Percentiles rank a stretch among this genome's conserved stretches.
Evolutionary conservation across 192 early-diverging fungal genomes (phyloP).

Genomic region (Piromyces sp.): DNA sequence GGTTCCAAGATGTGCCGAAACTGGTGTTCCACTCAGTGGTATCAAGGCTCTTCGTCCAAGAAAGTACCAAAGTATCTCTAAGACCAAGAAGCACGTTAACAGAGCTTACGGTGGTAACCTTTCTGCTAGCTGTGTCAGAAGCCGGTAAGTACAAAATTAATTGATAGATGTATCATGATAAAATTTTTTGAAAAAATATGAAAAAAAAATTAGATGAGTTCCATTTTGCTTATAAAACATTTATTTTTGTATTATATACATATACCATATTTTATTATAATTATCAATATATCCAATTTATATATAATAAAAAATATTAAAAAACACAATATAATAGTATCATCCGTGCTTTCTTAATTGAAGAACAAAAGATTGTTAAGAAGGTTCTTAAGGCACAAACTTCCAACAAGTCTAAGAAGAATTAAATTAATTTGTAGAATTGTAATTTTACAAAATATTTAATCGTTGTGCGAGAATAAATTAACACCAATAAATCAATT

Average conservation of each 20-base stretch:
- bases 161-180: background rate
- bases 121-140: slow-evolving; percentile 71
- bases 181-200: too few species aligned
- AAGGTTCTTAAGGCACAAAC: slow-evolving; percentile 71
- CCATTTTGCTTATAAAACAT: background rate
- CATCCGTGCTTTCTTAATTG: slow-evolving; percentile 95
- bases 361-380: slow-evolving; percentile 99
- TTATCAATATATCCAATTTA: too few species aligned
- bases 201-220: too few species aligned
- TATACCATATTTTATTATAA: too few species aligned
- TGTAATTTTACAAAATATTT: background rate
- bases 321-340: slow-evolving; percentile 29
- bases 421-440: background rate
- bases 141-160: slow-evolving; percentile 10
- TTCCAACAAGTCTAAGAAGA: background rate
- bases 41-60: slow-evolving; percentile 82
- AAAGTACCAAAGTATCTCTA: slow-evolving; percentile 77
- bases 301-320: too few species aligned
- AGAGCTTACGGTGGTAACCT: slow-evolving; percentile 96
- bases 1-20: slow-evolving; percentile 93
- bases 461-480: background rate
- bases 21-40: slow-evolving; percentile 73
- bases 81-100: slow-evolving; percentile 79
- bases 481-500: background rate
- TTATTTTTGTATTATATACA: too few species aligned